Conservation (phyloP, 108 stramenopile genomes). For the Cyclotella atomus region DNA sequence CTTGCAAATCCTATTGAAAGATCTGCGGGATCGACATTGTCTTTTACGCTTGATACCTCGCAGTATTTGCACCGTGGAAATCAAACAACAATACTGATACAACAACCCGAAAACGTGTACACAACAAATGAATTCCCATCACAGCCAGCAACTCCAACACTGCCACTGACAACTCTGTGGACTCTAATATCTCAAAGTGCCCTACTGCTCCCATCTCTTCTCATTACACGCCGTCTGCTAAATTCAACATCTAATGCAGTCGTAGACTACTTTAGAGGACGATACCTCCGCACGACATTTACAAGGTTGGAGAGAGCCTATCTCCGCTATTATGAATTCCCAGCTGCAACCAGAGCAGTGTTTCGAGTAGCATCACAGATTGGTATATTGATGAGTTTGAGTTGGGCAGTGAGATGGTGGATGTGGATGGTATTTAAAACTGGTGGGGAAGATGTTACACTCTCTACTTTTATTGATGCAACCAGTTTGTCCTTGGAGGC, state of each 20-base stretch:
- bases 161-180: neutral
- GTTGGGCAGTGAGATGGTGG: conserved; percentile 41
- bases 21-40: neutral
- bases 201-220: conserved; percentile 39
- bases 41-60: neutral
- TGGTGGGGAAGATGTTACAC: conserved; percentile 6
- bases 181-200: conserved; percentile 2
- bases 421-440: conserved; percentile 34
- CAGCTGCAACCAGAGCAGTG: conserved; percentile 54
- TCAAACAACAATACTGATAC: neutral
- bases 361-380: conserved; percentile 51
- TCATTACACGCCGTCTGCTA: conserved; percentile 38
- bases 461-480: conserved; percentile 10
- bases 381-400: conserved; percentile 43
- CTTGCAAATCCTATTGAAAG: conserved; percentile 17
- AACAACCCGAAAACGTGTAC: neutral
- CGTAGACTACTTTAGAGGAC: conserved; percentile 66
- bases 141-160: neutral
- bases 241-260: conserved; percentile 43
- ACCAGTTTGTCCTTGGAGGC: neutral
- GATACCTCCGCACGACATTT: conserved; percentile 64
- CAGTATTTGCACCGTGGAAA: neutral
- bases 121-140: neutral
- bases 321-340: conserved; percentile 65
- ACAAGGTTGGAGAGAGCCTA: conserved; percentile 53